Evolutionary conservation across 805 yeast genomes (phyloP).

Genomic region (Myxozyma nipponensis): DNA sequence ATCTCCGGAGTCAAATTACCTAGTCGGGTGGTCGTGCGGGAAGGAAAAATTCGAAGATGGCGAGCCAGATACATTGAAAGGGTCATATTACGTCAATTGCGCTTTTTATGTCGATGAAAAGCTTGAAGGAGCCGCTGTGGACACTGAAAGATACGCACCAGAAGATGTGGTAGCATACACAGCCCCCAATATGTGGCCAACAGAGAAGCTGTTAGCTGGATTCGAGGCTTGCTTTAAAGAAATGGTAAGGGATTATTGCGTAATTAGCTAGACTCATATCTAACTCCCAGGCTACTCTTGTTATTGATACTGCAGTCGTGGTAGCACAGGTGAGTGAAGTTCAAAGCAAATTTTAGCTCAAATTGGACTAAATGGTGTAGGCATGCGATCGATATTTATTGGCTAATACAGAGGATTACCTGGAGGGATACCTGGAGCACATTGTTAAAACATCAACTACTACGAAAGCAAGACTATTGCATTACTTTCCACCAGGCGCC

Average conservation of each 20-base stretch:
- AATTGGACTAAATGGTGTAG: constrained; percentile 4
- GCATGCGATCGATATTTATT: constrained; percentile 49
- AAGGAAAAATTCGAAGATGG: constrained; percentile 48
- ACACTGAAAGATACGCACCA: constrained; percentile 33
- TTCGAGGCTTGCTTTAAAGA: constrained; percentile 34
- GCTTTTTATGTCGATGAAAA: constrained; percentile 46
- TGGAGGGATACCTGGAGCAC: constrained; percentile 41
- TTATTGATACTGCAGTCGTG: constrained; percentile 46
- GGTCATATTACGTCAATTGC: constrained; percentile 58
- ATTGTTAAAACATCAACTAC: constrained; percentile 50
- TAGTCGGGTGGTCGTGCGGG: constrained; percentile 62
- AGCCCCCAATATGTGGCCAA: constrained; percentile 53
- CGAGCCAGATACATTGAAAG: constrained; percentile 49
- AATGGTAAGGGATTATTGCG: constrained; percentile 35
- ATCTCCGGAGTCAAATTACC: constrained; percentile 48
- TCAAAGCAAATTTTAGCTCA: background rate
- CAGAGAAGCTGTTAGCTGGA: constrained; percentile 28
- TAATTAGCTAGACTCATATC: constrained; percentile 34
- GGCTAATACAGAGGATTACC: constrained; percentile 34
- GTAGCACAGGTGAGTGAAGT: constrained; percentile 42
- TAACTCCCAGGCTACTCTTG: constrained; percentile 39
- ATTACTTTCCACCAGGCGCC: constrained; percentile 45
- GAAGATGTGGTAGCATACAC: constrained; percentile 45
- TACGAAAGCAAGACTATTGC: constrained; percentile 55
- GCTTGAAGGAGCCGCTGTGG: constrained; percentile 46